These are phyloP conservation scores for Micromonas pusilla DNA, from an alignment of 139 green algal species.

Conservation along the genomic window DNA sequence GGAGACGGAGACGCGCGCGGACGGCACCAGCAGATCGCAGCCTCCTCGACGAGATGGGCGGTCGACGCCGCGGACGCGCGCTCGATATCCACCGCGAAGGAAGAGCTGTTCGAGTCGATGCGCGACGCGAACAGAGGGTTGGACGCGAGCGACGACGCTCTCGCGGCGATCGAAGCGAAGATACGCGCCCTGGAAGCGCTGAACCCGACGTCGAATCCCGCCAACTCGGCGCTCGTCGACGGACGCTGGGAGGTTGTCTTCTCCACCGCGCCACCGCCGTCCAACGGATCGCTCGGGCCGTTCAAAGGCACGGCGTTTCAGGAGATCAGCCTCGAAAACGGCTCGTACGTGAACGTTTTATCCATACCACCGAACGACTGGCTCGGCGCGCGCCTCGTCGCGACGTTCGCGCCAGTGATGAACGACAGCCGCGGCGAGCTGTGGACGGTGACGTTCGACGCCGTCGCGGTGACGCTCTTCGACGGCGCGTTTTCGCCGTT, in stretches of 20 bases:
- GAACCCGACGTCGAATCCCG: neutral
- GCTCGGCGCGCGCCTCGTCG: neutral
- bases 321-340: neutral
- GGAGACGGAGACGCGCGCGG: no score
- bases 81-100: no score
- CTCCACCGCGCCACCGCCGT: neutral
- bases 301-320: neutral
- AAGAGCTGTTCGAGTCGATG: no score
- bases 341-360: neutral
- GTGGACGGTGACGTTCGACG: neutral
- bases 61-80: no score
- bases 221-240: neutral
- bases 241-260: neutral
- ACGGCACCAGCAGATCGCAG: no score
- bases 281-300: neutral
- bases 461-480: neutral
- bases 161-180: no score
- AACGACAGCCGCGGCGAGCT: neutral
- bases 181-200: neutral
- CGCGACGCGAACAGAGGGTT: no score
- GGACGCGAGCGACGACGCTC: no score
- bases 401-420: neutral
- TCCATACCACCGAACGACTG: neutral
- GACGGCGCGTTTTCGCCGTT: neutral
- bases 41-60: no score